Evolutionary conservation across 1,139 yeast genomes (phyloP), one percentile per base, ranked within the genome.

Genomic region (Kodamaea derodonti): DNA sequence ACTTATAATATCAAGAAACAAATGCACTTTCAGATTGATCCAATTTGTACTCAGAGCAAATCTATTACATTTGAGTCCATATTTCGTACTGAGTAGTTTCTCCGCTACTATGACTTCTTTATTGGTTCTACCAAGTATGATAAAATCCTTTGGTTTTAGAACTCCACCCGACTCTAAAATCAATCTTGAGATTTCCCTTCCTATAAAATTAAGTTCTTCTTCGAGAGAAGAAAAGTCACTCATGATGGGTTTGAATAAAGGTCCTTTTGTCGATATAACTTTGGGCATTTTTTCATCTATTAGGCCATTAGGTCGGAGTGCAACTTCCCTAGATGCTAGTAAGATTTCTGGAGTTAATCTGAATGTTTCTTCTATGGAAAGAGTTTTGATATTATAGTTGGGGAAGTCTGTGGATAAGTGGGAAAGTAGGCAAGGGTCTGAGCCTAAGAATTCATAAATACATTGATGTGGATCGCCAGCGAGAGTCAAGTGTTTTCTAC

Each of bases 401-500:
- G 60, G 54, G 26, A 72, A 54, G 1, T 56, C 58, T 4, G 36
- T 18, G 8, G 44, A 47, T 15, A 68, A 41, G 3, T 46, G 38
- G 13, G 46, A 35, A 48, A 68, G 55, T 12, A 60, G 41, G 7
- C 50, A 46, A 0, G 69, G 68, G 29, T 65, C 62, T 1, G 80
- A 66, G 9, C 24, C 86, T 25, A 80, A 49, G 51, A 83, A 84
- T 20, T 69, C 78, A 51, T 80, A 84, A 15, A 84, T 80, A 35
- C 84, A 73, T 53, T 84, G 95, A 50, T 80, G 69, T 1, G 79
- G 76, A 53, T 84, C 95, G 1, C 94, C 94, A 2, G 87, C 84
- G 15, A 83, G 59, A 0, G 83, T 72, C 12, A 84, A 47, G 50
- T 80, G 87, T 34, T 72, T n/a, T 8, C 20, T n/a, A 6, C 14